Conservation (phyloP, 1,284 basidiomycete species). For the Ganoderma sinense region DNA sequence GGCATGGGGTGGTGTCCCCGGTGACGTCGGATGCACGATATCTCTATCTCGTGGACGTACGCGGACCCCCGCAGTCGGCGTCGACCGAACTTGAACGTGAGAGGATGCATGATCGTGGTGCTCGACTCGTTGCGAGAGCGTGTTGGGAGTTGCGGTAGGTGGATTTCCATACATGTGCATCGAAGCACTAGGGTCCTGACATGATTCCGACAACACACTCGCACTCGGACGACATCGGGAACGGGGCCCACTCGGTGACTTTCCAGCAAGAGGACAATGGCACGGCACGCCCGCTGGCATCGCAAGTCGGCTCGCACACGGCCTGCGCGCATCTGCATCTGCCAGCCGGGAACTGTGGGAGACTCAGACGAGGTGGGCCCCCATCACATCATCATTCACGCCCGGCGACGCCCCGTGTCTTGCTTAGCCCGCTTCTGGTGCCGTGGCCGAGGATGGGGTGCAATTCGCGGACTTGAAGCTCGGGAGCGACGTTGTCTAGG, state of each 20-base stretch:
- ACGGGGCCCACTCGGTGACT: background rate
- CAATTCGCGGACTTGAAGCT: background rate
- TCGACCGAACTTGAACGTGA: background rate
- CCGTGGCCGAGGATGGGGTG: background rate
- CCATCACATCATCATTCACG: background rate
- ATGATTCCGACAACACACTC: background rate
- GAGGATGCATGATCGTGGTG: background rate
- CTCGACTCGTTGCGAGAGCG: no score
- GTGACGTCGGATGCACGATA: background rate
- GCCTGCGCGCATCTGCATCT: background rate
- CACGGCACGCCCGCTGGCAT: no score
- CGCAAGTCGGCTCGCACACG: background rate
- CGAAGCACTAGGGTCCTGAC: background rate
- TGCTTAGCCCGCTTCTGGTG: background rate
- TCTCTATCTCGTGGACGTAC: background rate
- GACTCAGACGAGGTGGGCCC: background rate
- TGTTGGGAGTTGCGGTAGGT: background rate
- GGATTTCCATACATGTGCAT: background rate
- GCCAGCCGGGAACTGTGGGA: background rate
- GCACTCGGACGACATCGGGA: no score
- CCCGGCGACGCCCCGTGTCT: background rate
- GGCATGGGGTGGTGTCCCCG: background rate
- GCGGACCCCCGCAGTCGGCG: no score
- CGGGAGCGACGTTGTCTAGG: background rate
- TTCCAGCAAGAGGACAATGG: background rate